Base-by-base conservation (phyloP, 2,329 filamentous ascomycete species). In the Ascochyta pisi region DNA sequence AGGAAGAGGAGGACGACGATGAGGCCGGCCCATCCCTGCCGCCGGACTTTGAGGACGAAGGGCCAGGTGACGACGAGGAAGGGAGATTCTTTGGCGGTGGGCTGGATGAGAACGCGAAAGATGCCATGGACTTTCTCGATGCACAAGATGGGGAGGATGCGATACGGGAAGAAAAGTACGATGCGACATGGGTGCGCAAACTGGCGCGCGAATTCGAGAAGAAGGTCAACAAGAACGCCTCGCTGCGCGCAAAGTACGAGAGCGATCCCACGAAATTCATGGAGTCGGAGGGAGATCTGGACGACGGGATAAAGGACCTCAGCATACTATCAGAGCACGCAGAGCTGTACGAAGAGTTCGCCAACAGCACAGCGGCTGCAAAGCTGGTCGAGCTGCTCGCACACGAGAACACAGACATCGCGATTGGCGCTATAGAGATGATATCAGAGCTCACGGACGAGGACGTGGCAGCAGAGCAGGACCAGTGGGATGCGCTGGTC, bases 341-440 rank as follows among this genome's bases (percentile, higher is more conserved):
- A 3, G 88, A 90, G 58, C 82, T 96, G 19, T 97, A 95, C 74
- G 80, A 80, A 12, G 91, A 96, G 58, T 92, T 96, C 68, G 87
- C 89, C 29, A 88, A 86, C 63, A 81, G 92, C 47, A 90, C 90
- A 19, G 90, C 87, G 56, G 86, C 87, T 0, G 84, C 78, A 4
- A 93, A 89, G 50, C 77, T 99, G 46, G 91, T 96, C 1, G 86
- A 88, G 2, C 77, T 99, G 48, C 80, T 99, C 44, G 89, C 94
- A 15, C 95, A 99, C 73, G 95, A 99, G 68, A 99, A 99, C 73
- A 94, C 93, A 0, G 95, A 99, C 70, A 96, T 99, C 62, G 92
- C 95, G 10, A 96, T 98, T 66, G 91, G 89, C 61, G 91, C 89
- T 0, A 88, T 96, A 45, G 90, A 98, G 78, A 90, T 97, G 42